phyloP scores from a whole-genome alignment of 2,329 filamentous ascomycete genomes.

The Pseudovirgaria hyperparasitica region DNA sequence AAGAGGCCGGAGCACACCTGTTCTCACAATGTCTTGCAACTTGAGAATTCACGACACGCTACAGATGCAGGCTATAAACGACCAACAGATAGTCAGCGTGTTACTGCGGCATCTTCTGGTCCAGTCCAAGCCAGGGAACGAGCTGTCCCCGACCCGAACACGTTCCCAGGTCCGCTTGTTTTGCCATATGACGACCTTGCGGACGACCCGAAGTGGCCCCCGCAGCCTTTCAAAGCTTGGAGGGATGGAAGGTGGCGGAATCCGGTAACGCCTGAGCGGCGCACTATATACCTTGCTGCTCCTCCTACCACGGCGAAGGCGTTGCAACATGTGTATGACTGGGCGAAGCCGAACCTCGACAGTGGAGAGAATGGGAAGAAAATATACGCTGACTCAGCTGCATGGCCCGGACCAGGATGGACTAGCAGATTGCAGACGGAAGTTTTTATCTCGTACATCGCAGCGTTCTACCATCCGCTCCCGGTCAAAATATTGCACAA shows the following conservation, averaged over 20 bases:
- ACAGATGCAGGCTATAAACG: slow-evolving; percentile 20
- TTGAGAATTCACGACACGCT: slow-evolving; percentile 22
- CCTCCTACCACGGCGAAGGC: slow-evolving; percentile 29
- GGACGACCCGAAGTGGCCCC: slow-evolving; percentile 36
- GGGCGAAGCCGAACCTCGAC: slow-evolving; percentile 22
- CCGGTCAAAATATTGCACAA: slow-evolving; percentile 31
- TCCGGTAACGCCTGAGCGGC: slow-evolving; percentile 30
- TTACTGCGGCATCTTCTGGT: slow-evolving; percentile 6
- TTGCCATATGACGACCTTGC: slow-evolving; percentile 48
- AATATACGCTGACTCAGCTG: neutral
- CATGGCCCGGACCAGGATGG: slow-evolving; percentile 3
- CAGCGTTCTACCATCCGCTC: slow-evolving; percentile 43
- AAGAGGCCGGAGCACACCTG: too few species aligned
- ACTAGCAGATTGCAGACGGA: slow-evolving; percentile 9
- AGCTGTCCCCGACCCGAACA: slow-evolving; percentile 5
- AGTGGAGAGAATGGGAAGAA: slow-evolving; percentile 4
- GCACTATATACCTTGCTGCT: slow-evolving; percentile 42
- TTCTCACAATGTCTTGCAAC: slow-evolving; percentile 8
- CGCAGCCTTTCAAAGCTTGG: slow-evolving; percentile 44
- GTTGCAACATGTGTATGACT: slow-evolving; percentile 29
- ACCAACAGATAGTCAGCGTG: slow-evolving; percentile 11
- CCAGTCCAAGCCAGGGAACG: neutral
- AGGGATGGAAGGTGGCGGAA: slow-evolving; percentile 33
- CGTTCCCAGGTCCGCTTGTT: slow-evolving; percentile 46
- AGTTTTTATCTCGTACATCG: slow-evolving; percentile 30